Percentiles rank a stretch among this genome's conserved stretches.
Evolutionary conservation across 768 basidiomycete species (phyloP).

Genomic region (Trametes coccinea): DNA sequence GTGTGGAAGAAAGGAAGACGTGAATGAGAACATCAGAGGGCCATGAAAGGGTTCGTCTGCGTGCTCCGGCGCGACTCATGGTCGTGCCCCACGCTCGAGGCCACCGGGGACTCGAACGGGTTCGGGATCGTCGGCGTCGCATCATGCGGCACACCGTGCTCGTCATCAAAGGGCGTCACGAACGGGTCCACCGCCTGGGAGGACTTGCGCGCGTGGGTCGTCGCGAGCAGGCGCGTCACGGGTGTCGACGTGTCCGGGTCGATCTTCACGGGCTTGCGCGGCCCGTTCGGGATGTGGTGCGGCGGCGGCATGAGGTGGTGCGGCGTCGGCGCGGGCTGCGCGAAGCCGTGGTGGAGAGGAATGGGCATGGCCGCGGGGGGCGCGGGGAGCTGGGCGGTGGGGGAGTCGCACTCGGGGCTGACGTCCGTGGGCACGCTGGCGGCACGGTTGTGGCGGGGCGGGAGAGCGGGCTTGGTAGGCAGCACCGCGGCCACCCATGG

Average conservation of each 20-base stretch:
- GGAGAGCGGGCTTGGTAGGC: constrained; percentile 20
- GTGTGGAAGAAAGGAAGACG: background rate
- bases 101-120: constrained; percentile 16
- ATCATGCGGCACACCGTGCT: constrained; percentile 37
- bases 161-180: constrained; percentile 80
- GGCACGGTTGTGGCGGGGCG: constrained; percentile 8
- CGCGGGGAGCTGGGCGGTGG: constrained; percentile 19
- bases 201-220: constrained; percentile 43
- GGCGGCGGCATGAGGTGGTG: constrained; percentile 24
- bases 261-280: constrained; percentile 12
- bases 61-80: constrained; percentile 43
- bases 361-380: constrained; percentile 32
- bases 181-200: constrained; percentile 56
- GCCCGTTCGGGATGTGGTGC: constrained; percentile 2
- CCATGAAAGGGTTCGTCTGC: constrained; percentile 53
- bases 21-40: constrained; percentile 28
- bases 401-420: constrained; percentile 3
- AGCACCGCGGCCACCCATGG: constrained; percentile 21
- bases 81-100: background rate
- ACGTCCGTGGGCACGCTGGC: constrained; percentile 22
- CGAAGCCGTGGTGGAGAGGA: constrained; percentile 47
- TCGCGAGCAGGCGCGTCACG: constrained; percentile 46
- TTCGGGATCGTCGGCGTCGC: background rate
- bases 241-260: constrained; percentile 34
- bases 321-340: constrained; percentile 24